A percentile compares a stretch with the other conserved stretches of the same genome.
These are phyloP conservation scores for Ophiostoma piceae DNA, from an alignment of 2,329 filamentous ascomycete species.

Conservation along the genomic window DNA sequence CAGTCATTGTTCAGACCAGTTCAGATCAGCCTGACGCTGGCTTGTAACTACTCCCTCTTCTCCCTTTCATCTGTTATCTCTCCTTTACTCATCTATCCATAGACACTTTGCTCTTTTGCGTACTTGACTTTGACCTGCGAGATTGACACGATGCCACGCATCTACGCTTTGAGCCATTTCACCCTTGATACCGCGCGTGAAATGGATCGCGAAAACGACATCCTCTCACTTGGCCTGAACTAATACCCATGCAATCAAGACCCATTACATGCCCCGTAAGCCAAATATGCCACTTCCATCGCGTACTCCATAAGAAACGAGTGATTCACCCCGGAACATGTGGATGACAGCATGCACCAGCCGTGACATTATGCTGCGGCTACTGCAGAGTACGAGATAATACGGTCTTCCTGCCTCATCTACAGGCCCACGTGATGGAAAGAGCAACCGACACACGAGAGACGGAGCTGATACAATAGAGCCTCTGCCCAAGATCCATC, in stretches of 20 bases:
- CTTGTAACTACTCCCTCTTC: not conserved
- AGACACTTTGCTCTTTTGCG: not conserved
- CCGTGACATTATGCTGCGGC: not conserved
- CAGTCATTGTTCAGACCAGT: not conserved
- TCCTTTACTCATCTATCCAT: not conserved
- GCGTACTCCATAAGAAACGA: not conserved
- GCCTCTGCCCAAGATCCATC: not conserved
- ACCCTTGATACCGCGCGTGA: not conserved
- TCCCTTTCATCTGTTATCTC: not conserved
- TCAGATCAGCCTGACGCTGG: slow-evolving; percentile 7
- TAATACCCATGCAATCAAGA: not conserved
- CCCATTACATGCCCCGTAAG: not conserved
- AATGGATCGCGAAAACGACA: not conserved
- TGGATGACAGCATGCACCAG: not conserved
- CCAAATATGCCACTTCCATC: not conserved
- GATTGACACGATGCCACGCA: not conserved
- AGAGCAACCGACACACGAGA: not conserved
- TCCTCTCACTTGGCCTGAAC: not conserved
- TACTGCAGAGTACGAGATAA: not conserved
- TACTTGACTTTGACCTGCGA: not conserved
- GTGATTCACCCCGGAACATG: not conserved
- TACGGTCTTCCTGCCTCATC: not conserved
- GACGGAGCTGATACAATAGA: not conserved
- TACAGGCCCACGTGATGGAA: not conserved
- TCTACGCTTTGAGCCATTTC: not conserved